A percentile compares a stretch with the other conserved stretches of the same genome.
Conservation (phyloP, 2,329 filamentous ascomycete species). For the Sporothrix inflata region DNA sequence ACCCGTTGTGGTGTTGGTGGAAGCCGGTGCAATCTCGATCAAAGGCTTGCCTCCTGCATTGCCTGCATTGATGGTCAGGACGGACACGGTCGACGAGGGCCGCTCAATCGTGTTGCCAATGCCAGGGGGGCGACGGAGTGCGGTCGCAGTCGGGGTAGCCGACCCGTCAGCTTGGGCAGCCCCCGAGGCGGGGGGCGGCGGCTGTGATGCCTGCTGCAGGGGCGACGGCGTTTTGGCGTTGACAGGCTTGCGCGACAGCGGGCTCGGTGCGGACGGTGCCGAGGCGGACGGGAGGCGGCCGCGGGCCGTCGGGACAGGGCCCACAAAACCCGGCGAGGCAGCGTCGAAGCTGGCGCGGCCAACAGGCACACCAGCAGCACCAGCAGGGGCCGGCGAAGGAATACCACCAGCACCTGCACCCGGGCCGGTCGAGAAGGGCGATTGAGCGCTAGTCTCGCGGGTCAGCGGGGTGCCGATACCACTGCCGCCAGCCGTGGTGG, state of each 20-base stretch:
- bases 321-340: not conserved
- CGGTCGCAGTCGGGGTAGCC: not conserved
- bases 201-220: not conserved
- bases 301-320: slow-evolving; percentile 21
- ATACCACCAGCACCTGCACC: not conserved
- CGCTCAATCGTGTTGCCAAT: not conserved
- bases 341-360: not conserved
- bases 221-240: slow-evolving; percentile 19
- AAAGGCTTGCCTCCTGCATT: not conserved
- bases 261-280: not conserved
- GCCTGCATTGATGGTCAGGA: slow-evolving; percentile 2
- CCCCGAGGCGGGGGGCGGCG: not conserved
- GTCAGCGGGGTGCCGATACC: not conserved
- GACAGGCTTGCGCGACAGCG: slow-evolving; percentile 28
- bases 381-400: not conserved
- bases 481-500: not conserved
- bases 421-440: not conserved
- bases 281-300: slow-evolving; percentile 28
- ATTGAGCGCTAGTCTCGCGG: not conserved
- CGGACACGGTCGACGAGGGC: slow-evolving; percentile 27
- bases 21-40: not conserved
- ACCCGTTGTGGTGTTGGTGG: not conserved
- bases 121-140: not conserved
- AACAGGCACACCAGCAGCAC: not conserved
- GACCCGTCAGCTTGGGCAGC: not conserved